Evolutionary conservation across 179 eudicot genomes (phyloP), one percentile per base, ranked within the genome.

Genomic region (Carnegiea gigantea): DNA sequence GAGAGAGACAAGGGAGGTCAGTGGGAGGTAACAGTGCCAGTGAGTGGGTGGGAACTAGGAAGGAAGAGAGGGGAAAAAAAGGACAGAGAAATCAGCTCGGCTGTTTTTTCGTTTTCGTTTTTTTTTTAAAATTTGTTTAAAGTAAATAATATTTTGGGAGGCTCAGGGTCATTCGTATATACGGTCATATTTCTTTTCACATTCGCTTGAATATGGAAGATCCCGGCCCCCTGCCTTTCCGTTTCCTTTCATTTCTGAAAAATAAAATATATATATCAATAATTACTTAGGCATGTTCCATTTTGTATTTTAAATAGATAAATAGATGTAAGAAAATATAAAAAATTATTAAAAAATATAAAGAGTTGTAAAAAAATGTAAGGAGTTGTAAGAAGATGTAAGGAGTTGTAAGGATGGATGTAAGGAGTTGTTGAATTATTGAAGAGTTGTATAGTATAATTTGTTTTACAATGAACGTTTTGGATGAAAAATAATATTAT

Each of bases 1-100:
- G 82, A 43, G 81, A 76, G 33, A 70, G 65, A 70, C 2, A 18
- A n/a, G 43, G 53, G 70, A 72, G 54, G 53, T 14, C 62, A 78
- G 75, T 46, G 75, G 70, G 62, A 51, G 68, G 36, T 53, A 57
- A 24, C 38, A 73, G 78, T 73, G 78, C 26, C 72, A 73, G 82
- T 57, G 82, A 80, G 82, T 57, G 77, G 46, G 78, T 40, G n/a
- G 73, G 48, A 62, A n/a, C n/a, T n/a, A n/a, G n/a, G 51, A 51
- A 51, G 57, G 57, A 13, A 8, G 11, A 49, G 33, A 23, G 23
- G 30, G 70, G 12, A 2, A n/a, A 46, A 71, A 36, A 72, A 51
- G 57, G 78, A 82, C 73, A 78, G 81, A 82, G 81, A 60, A 44
- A 71, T 28, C 20, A 17, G 73, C 44, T 51, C 40, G 36, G 64